phyloP scores from a whole-genome alignment of 208 protist genomes.

The Trypanosoma scelopori region DNA sequence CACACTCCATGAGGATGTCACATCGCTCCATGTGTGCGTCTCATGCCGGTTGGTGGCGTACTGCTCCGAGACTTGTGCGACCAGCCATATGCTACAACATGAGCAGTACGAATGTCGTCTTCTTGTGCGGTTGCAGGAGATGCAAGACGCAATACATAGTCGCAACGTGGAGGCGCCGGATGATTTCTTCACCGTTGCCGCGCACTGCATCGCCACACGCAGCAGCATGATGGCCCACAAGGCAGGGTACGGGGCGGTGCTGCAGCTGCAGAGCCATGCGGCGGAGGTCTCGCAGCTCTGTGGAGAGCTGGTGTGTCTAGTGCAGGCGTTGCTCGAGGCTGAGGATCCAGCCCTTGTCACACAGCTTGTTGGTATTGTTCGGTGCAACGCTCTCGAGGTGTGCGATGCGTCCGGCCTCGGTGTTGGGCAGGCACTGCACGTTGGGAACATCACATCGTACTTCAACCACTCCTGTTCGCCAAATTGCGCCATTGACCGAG shows the following conservation, averaged over 20 bases:
- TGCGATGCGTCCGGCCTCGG: conserved; percentile 56
- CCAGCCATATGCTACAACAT: conserved; percentile 48
- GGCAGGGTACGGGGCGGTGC: conserved; percentile 42
- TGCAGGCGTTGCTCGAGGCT: conserved; percentile 45
- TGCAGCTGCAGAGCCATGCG: conserved; percentile 52
- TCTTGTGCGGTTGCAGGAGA: conserved; percentile 53
- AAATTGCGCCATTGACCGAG: conserved; percentile 68
- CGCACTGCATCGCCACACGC: conserved; percentile 77
- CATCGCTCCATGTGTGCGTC: conserved; percentile 20
- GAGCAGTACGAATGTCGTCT: conserved; percentile 58
- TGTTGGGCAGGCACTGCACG: conserved; percentile 78
- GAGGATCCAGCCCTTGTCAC: conserved; percentile 31
- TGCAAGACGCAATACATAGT: conserved; percentile 24
- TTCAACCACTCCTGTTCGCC: conserved; percentile 87
- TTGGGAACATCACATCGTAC: conserved; percentile 47
- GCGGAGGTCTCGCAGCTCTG: conserved; percentile 61
- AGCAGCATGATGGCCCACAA: conserved; percentile 35
- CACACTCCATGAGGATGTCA: background rate
- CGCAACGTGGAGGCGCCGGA: conserved; percentile 34
- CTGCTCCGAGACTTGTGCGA: conserved; percentile 56
- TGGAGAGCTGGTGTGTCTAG: conserved; percentile 44
- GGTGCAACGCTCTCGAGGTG: conserved; percentile 82
- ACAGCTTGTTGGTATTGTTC: conserved; percentile 62
- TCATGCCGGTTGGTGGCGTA: conserved; percentile 54
- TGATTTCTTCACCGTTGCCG: conserved; percentile 67